A percentile compares a stretch with the other conserved stretches of the same genome.
These are phyloP conservation scores for Plasmodium blacklocki DNA, from an alignment of 169 alveolate species.

Conservation along the genomic window DNA sequence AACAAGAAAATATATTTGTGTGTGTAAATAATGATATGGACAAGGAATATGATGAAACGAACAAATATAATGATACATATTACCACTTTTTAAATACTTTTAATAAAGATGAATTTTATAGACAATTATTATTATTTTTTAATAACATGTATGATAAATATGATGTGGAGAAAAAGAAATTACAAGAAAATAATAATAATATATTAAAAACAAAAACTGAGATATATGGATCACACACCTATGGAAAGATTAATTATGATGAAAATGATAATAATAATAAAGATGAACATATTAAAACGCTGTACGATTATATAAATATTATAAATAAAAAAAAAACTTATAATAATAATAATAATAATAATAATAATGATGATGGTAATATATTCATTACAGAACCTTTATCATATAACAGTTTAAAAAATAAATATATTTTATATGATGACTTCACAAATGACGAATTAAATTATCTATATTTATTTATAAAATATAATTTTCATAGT, in stretches of 20 bases:
- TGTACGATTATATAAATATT: not conserved
- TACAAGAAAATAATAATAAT: too few relatives aligned
- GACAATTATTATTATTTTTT: constrained; percentile 3
- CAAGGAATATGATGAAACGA: too few relatives aligned
- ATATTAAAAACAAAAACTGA: not conserved
- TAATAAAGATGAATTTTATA: constrained; percentile 35
- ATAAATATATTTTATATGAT: constrained; percentile 13
- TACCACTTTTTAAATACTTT: constrained; percentile 18
- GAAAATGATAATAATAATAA: not conserved
- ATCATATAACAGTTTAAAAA: constrained; percentile 6
- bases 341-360: not conserved
- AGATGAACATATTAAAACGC: not conserved
- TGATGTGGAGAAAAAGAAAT: not conserved
- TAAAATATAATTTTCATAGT: constrained; percentile 22
- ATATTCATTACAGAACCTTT: constrained; percentile 12
- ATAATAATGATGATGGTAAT: not conserved
- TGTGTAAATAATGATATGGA: not conserved
- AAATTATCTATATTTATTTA: constrained; percentile 14
- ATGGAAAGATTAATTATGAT: not conserved
- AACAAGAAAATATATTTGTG: not conserved
- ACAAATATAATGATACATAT: too few relatives aligned
- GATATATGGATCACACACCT: not conserved
- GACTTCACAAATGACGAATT: constrained; percentile 61
- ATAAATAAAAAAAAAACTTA: not conserved
- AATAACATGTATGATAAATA: constrained; percentile 14